Conservation (phyloP, 1,284 basidiomycete species). For the Ganoderma lingzhi region DNA sequence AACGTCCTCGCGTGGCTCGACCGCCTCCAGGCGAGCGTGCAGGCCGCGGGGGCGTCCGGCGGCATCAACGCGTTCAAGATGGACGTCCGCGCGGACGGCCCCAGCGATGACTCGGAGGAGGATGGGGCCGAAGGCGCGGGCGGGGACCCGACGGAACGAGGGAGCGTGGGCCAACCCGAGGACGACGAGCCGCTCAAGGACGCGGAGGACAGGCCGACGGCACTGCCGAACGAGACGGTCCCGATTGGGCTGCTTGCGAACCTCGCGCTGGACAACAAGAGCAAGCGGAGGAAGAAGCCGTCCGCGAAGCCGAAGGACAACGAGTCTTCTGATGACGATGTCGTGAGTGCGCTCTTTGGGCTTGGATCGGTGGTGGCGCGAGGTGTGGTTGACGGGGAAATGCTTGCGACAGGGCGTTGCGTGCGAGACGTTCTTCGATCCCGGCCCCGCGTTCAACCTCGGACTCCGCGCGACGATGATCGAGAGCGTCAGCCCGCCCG, state of each 20-base stretch:
- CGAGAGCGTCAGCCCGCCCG: constrained; percentile 82
- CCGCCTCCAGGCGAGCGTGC: constrained; percentile 50
- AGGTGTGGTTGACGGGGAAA: constrained; percentile 6
- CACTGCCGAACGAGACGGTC: constrained; percentile 71
- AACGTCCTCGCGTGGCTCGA: constrained; percentile 79
- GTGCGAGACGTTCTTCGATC: constrained; percentile 83
- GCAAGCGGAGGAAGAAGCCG: constrained; percentile 45
- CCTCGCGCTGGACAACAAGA: constrained; percentile 65
- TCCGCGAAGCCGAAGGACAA: constrained; percentile 43
- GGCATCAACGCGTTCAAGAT: constrained; percentile 51
- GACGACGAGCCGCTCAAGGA: constrained; percentile 41
- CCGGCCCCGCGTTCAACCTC: constrained; percentile 78
- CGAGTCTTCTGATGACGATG: constrained; percentile 65
- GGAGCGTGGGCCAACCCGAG: constrained; percentile 34
- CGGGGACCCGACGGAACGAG: constrained; percentile 40
- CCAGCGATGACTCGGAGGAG: constrained; percentile 37
- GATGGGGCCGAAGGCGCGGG: constrained; percentile 32
- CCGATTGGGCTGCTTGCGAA: constrained; percentile 79
- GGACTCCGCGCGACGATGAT: constrained; percentile 76
- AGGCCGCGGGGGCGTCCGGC: constrained; percentile 39
- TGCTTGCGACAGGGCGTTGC: constrained; percentile 63
- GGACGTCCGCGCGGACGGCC: constrained; percentile 43
- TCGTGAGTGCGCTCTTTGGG: constrained; percentile 52
- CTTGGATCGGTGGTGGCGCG: not conserved
- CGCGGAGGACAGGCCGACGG: constrained; percentile 53